Percentiles rank a stretch among this genome's conserved stretches.
Evolutionary conservation across 495 filamentous ascomycete genomes (phyloP).

Genomic region (Podospora pseudocomata): DNA sequence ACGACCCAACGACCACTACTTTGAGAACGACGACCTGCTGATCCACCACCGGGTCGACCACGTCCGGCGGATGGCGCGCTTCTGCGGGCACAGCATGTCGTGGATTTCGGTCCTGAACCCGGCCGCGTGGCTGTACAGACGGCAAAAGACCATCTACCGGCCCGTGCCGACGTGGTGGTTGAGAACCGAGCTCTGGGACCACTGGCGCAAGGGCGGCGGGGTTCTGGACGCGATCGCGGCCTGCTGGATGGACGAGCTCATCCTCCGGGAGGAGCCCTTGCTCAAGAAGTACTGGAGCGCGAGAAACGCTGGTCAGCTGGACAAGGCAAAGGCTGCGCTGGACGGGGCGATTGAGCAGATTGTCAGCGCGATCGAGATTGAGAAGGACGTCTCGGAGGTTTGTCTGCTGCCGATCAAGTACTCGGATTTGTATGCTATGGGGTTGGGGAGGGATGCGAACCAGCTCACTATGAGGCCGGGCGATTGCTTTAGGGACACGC

Average conservation of each 20-base stretch:
- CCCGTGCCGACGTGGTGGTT: constrained; percentile 51
- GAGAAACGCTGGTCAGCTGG: constrained; percentile 53
- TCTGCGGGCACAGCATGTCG: constrained; percentile 4
- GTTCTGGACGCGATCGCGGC: constrained; percentile 60
- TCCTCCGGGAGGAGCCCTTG: constrained; percentile 53
- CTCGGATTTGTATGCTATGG: constrained; percentile 61
- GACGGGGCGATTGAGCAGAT: constrained; percentile 55
- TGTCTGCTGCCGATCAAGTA: constrained; percentile 57
- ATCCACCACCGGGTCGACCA: constrained; percentile 21
- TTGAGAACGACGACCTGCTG: constrained; percentile 27
- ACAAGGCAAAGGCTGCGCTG: constrained; percentile 52
- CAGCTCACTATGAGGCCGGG: constrained; percentile 42
- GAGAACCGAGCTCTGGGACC: constrained; percentile 60
- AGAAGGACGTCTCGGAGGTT: constrained; percentile 57
- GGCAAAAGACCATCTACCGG: constrained; percentile 19
- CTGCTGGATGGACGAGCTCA: constrained; percentile 60
- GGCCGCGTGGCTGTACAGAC: constrained; percentile 15
- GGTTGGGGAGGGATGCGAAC: constrained; percentile 57
- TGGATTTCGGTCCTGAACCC: constrained; percentile 17
- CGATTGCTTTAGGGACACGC: constrained; percentile 46
- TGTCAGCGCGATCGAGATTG: constrained; percentile 59
- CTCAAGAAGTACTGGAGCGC: constrained; percentile 57
- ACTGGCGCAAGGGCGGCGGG: constrained; percentile 55
- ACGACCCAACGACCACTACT: constrained; percentile 21
- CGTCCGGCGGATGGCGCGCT: constrained; percentile 14